Evolutionary conservation across 2,329 filamentous ascomycete species (phyloP).

Genomic region (Ophiosphaerella herpotricha): DNA sequence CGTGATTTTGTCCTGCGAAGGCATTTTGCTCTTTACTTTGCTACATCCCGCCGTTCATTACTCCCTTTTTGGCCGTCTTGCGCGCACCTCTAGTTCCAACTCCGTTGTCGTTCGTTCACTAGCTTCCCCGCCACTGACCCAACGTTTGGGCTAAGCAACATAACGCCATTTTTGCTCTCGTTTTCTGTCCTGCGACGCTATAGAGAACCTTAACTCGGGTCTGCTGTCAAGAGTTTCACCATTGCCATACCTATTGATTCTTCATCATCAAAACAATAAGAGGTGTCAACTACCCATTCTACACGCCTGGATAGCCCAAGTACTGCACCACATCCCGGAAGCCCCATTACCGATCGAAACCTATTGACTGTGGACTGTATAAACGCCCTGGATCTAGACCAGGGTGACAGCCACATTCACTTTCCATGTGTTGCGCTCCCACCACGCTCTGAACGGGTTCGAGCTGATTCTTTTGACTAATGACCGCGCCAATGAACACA

Average conservation of each 20-base stretch:
- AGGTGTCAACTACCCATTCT: constrained; percentile 5
- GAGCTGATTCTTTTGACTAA: constrained; percentile 2
- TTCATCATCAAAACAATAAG: constrained; percentile 20
- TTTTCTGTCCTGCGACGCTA: constrained; percentile 30
- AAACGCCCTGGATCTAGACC: not conserved
- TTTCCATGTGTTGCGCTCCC: constrained; percentile 29
- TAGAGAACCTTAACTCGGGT: constrained; percentile 16
- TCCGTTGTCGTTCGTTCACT: constrained; percentile 27
- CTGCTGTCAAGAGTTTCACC: constrained; percentile 32
- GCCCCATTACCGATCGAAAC: constrained; percentile 8
- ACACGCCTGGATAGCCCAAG: constrained; percentile 8
- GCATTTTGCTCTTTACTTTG: constrained; percentile 31
- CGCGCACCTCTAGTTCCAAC: constrained; percentile 28
- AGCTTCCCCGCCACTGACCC: constrained; percentile 7
- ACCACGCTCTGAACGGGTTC: constrained; percentile 17
- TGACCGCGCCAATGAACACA: constrained; percentile 26
- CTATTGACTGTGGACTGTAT: not conserved
- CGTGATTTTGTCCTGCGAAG: constrained; percentile 27
- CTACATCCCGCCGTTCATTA: constrained; percentile 29
- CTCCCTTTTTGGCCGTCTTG: constrained; percentile 27
- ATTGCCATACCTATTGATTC: constrained; percentile 28
- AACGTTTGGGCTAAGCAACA: constrained; percentile 13
- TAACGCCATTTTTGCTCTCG: constrained; percentile 14
- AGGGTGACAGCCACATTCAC: constrained; percentile 6
- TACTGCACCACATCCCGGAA: constrained; percentile 11